A percentile compares a stretch with the other conserved stretches of the same genome.
Evolutionary conservation across 371 early-diverging fungal genomes (phyloP).

Genomic region (Actinomortierella ambigua): DNA sequence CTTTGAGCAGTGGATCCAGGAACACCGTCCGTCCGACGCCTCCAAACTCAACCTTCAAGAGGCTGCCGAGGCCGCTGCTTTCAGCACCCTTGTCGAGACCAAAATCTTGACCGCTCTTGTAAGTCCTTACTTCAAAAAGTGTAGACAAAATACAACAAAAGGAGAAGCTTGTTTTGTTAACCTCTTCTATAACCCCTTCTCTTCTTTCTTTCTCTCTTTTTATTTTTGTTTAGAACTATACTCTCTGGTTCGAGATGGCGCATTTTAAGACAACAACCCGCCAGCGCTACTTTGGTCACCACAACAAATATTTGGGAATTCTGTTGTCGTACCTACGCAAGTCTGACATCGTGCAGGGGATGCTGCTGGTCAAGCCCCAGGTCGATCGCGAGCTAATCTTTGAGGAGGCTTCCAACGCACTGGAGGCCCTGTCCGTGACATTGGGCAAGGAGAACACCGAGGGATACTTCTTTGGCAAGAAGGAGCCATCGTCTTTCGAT

Average conservation of each 20-base stretch:
- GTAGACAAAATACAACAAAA: no score
- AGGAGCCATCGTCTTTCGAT: slow-evolving; percentile 28
- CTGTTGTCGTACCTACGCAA: slow-evolving; percentile 25
- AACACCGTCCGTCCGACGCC: slow-evolving; percentile 10
- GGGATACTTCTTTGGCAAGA: slow-evolving; percentile 36
- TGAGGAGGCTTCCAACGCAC: slow-evolving; percentile 34
- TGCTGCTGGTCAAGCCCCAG: slow-evolving; percentile 38
- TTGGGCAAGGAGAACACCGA: slow-evolving; percentile 17
- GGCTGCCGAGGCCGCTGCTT: slow-evolving; percentile 40
- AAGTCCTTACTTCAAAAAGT: neutral
- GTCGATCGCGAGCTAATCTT: slow-evolving; percentile 43
- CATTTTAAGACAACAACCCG: slow-evolving; percentile 41
- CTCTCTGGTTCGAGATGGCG: slow-evolving; percentile 39
- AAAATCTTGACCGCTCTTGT: slow-evolving; percentile 44
- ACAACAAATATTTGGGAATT: slow-evolving; percentile 17
- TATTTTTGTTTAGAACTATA: slow-evolving; percentile 23
- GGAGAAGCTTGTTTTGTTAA: neutral
- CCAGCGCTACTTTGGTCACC: slow-evolving; percentile 41
- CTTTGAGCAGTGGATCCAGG: slow-evolving; percentile 34
- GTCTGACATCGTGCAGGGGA: slow-evolving; percentile 24
- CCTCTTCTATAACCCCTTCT: neutral
- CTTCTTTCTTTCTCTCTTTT: neutral
- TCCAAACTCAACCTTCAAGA: slow-evolving; percentile 18
- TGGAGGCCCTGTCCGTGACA: slow-evolving; percentile 27
- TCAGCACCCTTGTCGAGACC: slow-evolving; percentile 31